Conservation (phyloP, 371 early-diverging fungal genomes). For the Mucor lusitanicus region DNA sequence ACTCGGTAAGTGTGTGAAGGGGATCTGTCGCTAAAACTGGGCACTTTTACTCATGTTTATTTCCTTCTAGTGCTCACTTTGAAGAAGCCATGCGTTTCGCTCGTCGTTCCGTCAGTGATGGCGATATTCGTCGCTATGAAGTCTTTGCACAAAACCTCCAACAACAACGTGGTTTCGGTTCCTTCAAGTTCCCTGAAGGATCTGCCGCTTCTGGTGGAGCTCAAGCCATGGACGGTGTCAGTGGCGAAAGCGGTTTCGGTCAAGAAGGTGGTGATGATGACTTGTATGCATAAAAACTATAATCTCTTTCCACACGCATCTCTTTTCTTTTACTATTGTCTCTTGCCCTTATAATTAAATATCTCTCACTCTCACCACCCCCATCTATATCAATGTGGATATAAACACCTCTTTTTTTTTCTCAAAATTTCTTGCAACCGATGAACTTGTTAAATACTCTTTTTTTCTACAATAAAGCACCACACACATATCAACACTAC, state of each 20-base stretch:
- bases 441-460: constrained; percentile 1
- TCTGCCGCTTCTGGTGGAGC: constrained; percentile 35
- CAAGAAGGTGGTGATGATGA: constrained; percentile 60
- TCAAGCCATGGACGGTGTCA: constrained; percentile 35
- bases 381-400: background rate
- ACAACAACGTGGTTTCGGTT: constrained; percentile 89
- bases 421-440: background rate
- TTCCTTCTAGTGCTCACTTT: constrained; percentile 77
- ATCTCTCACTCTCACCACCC: background rate
- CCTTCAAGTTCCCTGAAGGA: constrained; percentile 91
- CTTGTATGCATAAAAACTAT: constrained; percentile 52
- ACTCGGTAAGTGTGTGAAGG: constrained; percentile 50
- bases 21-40: background rate
- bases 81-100: constrained; percentile 98
- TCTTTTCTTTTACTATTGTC: background rate
- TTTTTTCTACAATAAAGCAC: background rate
- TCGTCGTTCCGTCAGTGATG: constrained; percentile 95
- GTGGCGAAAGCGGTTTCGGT: constrained; percentile 46
- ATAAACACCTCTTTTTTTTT: background rate
- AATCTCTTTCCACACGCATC: background rate
- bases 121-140: constrained; percentile 98
- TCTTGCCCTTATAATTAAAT: background rate
- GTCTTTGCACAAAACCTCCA: constrained; percentile 98
- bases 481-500: background rate
- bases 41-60: background rate